Percentiles rank a stretch among this genome's conserved stretches.
Evolutionary conservation across 495 filamentous ascomycete genomes (phyloP).

Genomic region (Podospora comata): DNA sequence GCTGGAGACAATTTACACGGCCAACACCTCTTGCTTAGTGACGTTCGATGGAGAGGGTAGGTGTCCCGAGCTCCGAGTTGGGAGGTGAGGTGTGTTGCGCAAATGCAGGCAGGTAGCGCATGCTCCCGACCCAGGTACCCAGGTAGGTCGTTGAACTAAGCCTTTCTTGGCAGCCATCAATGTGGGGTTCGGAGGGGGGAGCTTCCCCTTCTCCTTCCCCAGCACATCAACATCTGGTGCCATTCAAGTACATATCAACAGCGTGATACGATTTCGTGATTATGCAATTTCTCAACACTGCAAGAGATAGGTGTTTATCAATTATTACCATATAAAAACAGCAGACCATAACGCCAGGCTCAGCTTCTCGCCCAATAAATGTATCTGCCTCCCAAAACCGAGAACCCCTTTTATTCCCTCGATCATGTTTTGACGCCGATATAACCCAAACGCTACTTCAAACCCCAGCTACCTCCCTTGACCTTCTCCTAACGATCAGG

Average conservation of each 20-base stretch:
- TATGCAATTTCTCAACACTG: neutral
- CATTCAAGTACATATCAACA: neutral
- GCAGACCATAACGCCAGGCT: neutral
- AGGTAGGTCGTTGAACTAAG: slow-evolving; percentile 17
- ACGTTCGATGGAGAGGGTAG: neutral
- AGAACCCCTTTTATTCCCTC: neutral
- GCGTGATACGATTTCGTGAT: neutral
- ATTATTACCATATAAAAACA: neutral
- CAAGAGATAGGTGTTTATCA: neutral
- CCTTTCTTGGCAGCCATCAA: slow-evolving; percentile 22
- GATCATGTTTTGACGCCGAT: neutral
- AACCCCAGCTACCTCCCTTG: neutral
- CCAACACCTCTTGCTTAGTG: neutral
- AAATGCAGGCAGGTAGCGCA: slow-evolving; percentile 6
- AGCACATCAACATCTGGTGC: neutral
- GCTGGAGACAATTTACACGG: neutral
- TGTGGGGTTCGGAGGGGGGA: slow-evolving; percentile 20
- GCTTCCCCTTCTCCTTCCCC: neutral
- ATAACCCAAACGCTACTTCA: neutral
- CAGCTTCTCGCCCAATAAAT: neutral
- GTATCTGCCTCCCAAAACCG: neutral
- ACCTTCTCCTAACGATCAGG: slow-evolving; percentile 36
- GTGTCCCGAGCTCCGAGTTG: neutral
- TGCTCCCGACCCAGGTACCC: neutral
- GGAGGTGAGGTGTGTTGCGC: slow-evolving; percentile 7